Evolutionary conservation across 768 basidiomycete species (phyloP), one percentile per base, ranked within the genome.

Genomic region (Leccinum fibrillosum): DNA sequence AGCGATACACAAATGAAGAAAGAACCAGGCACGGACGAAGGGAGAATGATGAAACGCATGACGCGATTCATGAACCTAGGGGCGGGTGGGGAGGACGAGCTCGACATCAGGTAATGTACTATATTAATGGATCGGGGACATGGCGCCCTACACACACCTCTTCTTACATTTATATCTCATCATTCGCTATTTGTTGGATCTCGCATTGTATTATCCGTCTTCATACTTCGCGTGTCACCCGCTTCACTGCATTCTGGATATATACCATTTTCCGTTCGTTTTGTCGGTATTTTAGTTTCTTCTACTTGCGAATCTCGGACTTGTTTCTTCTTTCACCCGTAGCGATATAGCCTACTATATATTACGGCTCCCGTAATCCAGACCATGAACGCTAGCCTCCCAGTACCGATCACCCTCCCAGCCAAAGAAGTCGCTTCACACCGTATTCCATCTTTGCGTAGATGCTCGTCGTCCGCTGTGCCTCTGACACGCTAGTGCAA

Each of bases 381-480:
- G 35, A 39, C 35, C 44, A 52, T 23, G 28, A 49, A 54, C 35
- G 9, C 52, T 48, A 23, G 23, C 19, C 19, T 49, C 8, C 52
- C 30, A 44, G 32, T 34, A 26, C 49, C 26, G 26, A 61, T 71
- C 64, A 91, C 62, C 88, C 82, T 51, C 92, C 90, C 50, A 96
- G 73, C 94, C 94, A 96, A 58, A 96, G 73, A 69, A 96, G 75
- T 62, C 93, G 79, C 79, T 95, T 98, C 52, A 97, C 80, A 0
- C 91, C 92, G 70, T 96, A 93, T 68, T 97, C 94, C 85, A 96
- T 89, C 75, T 94, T 93, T 13, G 93, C 84, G 71, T 92, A 90
- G 63, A 95, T 78, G 60, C 86, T 90, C 3, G 92, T 97, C 78
- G 88, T 86, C 54, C 84, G 80, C 70, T 89, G 86, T 2, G 95